Percentiles rank a stretch among this genome's conserved stretches.
Evolutionary conservation across 768 basidiomycete genomes (phyloP).

Genomic region (Daedalea quercina): DNA sequence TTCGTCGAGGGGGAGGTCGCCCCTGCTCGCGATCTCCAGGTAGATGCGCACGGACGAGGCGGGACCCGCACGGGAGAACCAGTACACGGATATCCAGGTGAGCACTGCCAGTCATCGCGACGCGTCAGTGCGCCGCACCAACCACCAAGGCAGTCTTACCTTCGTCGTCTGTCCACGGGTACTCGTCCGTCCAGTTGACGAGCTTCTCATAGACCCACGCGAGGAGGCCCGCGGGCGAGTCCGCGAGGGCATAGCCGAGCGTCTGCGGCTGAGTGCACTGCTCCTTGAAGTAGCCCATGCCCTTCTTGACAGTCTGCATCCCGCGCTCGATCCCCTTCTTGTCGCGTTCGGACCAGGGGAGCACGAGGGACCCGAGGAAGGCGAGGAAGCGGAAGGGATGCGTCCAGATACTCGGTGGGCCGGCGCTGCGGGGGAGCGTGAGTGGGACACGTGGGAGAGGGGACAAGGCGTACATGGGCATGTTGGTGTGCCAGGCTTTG

Average conservation of each 20-base stretch:
- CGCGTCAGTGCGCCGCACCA: background rate
- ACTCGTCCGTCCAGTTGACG: slow-evolving; percentile 32
- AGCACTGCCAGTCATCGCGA: slow-evolving; percentile 25
- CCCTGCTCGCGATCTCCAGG: slow-evolving; percentile 14
- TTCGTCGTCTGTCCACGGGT: slow-evolving; percentile 55
- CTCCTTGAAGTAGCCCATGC: slow-evolving; percentile 24
- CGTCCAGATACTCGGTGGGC: slow-evolving; percentile 16
- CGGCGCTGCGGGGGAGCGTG: slow-evolving; percentile 13
- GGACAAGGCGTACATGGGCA: slow-evolving; percentile 34
- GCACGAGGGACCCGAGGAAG: slow-evolving; percentile 13
- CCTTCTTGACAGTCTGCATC: slow-evolving; percentile 17
- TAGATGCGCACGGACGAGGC: slow-evolving; percentile 25
- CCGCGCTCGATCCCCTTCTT: background rate
- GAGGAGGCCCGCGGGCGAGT: slow-evolving; percentile 46
- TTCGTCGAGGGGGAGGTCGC: background rate
- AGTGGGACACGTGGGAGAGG: background rate
- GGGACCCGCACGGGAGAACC: slow-evolving; percentile 27
- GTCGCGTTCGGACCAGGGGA: slow-evolving; percentile 6
- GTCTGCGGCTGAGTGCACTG: slow-evolving; percentile 31
- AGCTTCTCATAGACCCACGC: slow-evolving; percentile 34
- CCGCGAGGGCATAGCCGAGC: slow-evolving; percentile 43
- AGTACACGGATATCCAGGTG: slow-evolving; percentile 30
- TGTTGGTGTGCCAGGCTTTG: slow-evolving; percentile 50
- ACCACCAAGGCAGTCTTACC: slow-evolving; percentile 22
- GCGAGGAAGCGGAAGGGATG: slow-evolving; percentile 24